Percentiles rank a stretch among this genome's conserved stretches.
Evolutionary conservation across 202 grass and related monocot genomes (phyloP).

Genomic region (Setaria viridis): DNA sequence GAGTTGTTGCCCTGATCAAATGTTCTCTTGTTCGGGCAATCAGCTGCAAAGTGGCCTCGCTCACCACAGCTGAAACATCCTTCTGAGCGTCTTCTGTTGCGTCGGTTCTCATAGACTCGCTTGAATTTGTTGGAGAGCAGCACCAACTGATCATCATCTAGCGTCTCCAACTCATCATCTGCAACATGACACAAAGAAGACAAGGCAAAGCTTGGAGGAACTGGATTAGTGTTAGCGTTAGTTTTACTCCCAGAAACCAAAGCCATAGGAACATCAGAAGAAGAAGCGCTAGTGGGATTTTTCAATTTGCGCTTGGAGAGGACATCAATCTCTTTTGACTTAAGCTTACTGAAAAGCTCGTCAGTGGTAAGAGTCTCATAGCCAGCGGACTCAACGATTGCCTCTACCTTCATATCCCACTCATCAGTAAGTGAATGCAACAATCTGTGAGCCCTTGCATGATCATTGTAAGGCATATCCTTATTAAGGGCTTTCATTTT

Average conservation of each 20-base stretch:
- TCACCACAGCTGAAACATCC: no score
- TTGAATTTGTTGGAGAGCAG: conserved; percentile 3
- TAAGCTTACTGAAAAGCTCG: conserved; percentile 12
- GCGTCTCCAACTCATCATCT: conserved; percentile 8
- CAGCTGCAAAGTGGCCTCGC: no score
- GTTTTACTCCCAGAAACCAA: background rate
- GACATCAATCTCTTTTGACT: background rate
- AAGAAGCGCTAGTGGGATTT: background rate
- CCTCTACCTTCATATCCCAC: background rate
- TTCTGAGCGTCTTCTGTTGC: background rate
- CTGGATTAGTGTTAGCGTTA: background rate
- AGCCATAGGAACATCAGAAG: background rate
- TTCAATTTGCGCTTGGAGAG: background rate
- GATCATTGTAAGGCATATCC: no score
- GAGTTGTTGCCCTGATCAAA: no score
- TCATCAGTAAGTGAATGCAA: background rate
- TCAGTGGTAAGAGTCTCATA: conserved; percentile 15
- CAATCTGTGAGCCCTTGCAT: no score
- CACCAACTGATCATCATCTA: conserved; percentile 13
- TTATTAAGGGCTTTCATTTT: no score
- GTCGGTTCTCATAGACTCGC: background rate
- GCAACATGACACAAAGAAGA: background rate
- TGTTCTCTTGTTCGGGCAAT: no score
- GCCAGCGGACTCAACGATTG: background rate
- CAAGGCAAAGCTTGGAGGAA: background rate